These are phyloP conservation scores for Nematocida minor DNA, from an alignment of 371 early-diverging fungal genomes.

Conservation along the genomic window DNA sequence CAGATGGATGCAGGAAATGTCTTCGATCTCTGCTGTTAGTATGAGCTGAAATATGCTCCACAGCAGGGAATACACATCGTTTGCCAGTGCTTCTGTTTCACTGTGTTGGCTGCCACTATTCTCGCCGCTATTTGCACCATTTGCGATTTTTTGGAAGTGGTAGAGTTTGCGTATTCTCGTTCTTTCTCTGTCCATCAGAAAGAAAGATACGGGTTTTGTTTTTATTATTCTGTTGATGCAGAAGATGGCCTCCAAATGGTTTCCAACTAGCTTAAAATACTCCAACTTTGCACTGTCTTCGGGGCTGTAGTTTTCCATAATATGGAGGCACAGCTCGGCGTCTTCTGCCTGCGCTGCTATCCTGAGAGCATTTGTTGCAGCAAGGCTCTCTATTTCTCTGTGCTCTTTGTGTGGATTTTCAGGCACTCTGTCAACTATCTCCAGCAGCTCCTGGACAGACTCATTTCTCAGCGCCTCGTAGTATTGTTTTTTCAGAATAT, in stretches of 20 bases:
- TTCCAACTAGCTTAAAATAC: not conserved
- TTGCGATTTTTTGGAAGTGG: too few species aligned
- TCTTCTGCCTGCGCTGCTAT: not conserved
- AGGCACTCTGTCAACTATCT: not conserved
- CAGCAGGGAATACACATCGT: not conserved
- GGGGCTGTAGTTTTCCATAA: not conserved
- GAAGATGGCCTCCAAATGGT: not conserved
- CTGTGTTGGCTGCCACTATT: too few species aligned
- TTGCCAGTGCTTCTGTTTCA: not conserved
- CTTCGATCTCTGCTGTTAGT: not conserved
- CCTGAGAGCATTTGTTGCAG: not conserved
- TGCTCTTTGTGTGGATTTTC: not conserved
- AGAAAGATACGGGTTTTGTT: not conserved
- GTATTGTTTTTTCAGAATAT: not conserved
- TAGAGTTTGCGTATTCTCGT: not conserved
- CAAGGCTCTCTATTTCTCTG: not conserved
- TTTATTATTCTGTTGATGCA: constrained; percentile 3
- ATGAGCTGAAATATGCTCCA: not conserved
- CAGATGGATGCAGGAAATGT: not conserved
- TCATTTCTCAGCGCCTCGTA: not conserved
- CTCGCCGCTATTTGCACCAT: too few species aligned
- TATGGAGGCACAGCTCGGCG: not conserved
- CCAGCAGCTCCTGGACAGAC: constrained; percentile 12
- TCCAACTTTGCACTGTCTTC: not conserved
- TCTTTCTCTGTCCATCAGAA: not conserved